Base-by-base conservation (phyloP, 2,329 filamentous ascomycete genomes). In the Aspergillus chevalieri region DNA sequence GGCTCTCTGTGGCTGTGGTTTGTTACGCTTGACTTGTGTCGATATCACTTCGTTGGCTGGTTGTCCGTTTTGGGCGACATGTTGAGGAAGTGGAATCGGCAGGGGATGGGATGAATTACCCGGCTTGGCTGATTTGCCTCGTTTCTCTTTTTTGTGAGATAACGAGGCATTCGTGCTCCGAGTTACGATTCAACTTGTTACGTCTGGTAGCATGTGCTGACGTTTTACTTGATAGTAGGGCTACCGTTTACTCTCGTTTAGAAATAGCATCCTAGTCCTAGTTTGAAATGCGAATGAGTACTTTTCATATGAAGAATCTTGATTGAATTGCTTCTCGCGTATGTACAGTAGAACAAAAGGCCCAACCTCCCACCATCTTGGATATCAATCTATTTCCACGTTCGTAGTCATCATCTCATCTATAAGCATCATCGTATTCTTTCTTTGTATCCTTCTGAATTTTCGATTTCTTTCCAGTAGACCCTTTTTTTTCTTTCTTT, bases 71-170 rank as follows among this genome's bases (percentile, higher is more conserved):
- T 71, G 69, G 65, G 56, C 55, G 61, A 52, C 58, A 52, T 59
- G 64, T 56, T 51, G 45, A 57, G 60, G 53, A 56, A 51, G 59
- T 48, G 58, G 49, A 55, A 54, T 53, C 56, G 63, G 57, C 65
- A 70, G 66, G 65, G 67, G 68, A 70, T 65, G 68, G 67, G 67
- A 68, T 71, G 69, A 71, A 61, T 71, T 67, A 66, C 64, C 57
- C 61, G 69, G 68, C 68, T 70, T 67, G 62, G 52, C 68, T 71
- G 68, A 71, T 59, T 55, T 39, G 33, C 44, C 38, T 38, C 47
- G 24, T 15, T 48, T 51, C 14, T 42, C 28, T 44, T 44, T 44
- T 51, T 51, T 47, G 47, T 47, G 10, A 39, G n/a, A 39, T 39
- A 39, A 39, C 57, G 53, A 51, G 54, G 44, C 46, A 44, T 43